Conservation (phyloP, 306 rosid genomes). For the Dalbergia cultrata region DNA sequence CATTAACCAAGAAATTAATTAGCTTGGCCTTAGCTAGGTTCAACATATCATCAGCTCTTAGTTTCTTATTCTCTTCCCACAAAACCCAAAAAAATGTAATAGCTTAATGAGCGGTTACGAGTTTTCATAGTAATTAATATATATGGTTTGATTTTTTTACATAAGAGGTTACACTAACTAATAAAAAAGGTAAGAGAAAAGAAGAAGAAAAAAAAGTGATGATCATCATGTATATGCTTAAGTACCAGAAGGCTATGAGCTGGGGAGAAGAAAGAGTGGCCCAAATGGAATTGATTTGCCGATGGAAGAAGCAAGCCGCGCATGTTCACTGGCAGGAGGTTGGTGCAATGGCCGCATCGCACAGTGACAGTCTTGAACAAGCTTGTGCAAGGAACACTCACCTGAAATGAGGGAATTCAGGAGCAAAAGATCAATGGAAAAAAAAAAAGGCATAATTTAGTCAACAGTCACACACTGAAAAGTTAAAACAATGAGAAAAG, state of each 20-base stretch:
- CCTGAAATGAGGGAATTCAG: conserved; percentile 49
- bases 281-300: conserved; percentile 81
- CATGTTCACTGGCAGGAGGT: conserved; percentile 91
- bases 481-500: neutral
- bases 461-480: neutral
- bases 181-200: neutral
- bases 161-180: neutral
- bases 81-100: too few relatives aligned
- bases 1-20: neutral
- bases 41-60: neutral
- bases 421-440: neutral
- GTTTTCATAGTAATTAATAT: too few relatives aligned
- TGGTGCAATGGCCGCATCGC: conserved; percentile 97
- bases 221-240: neutral
- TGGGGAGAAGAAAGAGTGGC: conserved; percentile 85
- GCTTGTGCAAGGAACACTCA: conserved; percentile 94
- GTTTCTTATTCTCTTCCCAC: too few relatives aligned
- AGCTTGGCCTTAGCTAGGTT: neutral
- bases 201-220: neutral
- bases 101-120: too few relatives aligned
- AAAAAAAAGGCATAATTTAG: neutral
- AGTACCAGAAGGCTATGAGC: conserved; percentile 79
- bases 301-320: conserved; percentile 89
- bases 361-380: conserved; percentile 98
- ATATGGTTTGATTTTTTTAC: neutral